Percentiles rank a stretch among this genome's conserved stretches.
Evolutionary conservation across 371 early-diverging fungal genomes (phyloP).

Genomic region (Apophysomyces sp.): DNA sequence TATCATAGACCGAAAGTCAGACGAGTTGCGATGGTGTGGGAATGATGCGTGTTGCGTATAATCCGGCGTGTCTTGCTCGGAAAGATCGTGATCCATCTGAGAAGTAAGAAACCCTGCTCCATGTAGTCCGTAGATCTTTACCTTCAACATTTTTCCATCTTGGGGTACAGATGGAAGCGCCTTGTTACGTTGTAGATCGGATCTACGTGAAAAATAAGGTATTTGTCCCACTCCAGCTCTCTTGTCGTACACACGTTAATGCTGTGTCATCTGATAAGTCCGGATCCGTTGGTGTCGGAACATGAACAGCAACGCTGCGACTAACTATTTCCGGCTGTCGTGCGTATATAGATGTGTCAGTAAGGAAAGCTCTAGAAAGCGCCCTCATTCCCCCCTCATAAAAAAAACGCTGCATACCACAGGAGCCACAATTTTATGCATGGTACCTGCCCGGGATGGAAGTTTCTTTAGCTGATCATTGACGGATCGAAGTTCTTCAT

Average conservation of each 20-base stretch:
- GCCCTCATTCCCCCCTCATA: neutral
- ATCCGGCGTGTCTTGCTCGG: neutral
- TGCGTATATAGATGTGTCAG: neutral
- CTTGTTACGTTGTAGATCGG: conserved; percentile 1
- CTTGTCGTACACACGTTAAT: neutral
- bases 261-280: conserved; percentile 2
- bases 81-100: neutral
- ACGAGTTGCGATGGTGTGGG: neutral
- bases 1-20: neutral
- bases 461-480: conserved; percentile 21
- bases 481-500: conserved; percentile 27
- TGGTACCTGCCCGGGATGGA: conserved; percentile 1
- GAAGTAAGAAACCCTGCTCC: neutral
- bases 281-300: neutral
- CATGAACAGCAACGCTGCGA: neutral
- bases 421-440: neutral
- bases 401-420: neutral
- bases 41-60: neutral
- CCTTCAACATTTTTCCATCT: neutral
- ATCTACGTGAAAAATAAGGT: neutral
- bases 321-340: neutral
- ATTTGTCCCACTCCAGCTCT: neutral
- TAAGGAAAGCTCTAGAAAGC: neutral
- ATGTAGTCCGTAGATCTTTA: neutral
- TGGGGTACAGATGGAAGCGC: neutral